Base-by-base conservation (phyloP, 1,284 basidiomycete species). In the Limonomyces culmigenus region DNA sequence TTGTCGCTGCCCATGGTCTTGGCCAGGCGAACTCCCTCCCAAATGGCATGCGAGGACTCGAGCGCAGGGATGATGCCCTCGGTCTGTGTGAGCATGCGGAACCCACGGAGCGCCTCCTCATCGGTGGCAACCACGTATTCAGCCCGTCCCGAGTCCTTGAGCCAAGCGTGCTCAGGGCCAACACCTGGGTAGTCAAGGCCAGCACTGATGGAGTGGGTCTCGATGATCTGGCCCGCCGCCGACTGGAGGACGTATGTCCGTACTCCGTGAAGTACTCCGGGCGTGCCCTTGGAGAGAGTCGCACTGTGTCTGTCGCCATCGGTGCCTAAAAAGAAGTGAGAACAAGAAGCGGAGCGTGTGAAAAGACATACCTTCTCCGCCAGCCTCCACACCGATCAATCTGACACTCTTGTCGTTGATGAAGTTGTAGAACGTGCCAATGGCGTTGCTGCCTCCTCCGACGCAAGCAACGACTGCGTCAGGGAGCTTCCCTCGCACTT, bases 61-160 rank as follows among this genome's bases (percentile, higher is more conserved):
- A 99, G 64, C 16, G 95, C 89, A 19, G 93, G 95, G 50, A 99
- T 97, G 51, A 99, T 98, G 21, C 95, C 95, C 61, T 98, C 95
- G 17, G 77, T 58, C 56, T 98, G 85, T 0, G 89, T 95, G 48
- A 79, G 70, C 57, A 88, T 66, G 44, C 88, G 69, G 71, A 99
- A 98, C 0, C 89, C 95, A 30, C 85, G 68, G 23, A 98, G 64
- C 3, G 89, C 91, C 51, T 99, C 70, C 50, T 92, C 81, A 50
- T 98, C 95, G 2, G 87, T 96, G 6, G 93, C 93, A 10, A 73
- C 78, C 13, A 83, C 71, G 57, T 97, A 98, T 53, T 97, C 87
- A 0, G 91, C 95, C 37, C 95, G 66, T 13, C 87, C 86, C 2
- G 77, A 79, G 51, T 95, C 87, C 59, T 97, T 97, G 52, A 99